These are phyloP conservation scores for Rhizopus sp. DNA, from an alignment of 371 early-diverging fungal species.

Conservation along the genomic window DNA sequence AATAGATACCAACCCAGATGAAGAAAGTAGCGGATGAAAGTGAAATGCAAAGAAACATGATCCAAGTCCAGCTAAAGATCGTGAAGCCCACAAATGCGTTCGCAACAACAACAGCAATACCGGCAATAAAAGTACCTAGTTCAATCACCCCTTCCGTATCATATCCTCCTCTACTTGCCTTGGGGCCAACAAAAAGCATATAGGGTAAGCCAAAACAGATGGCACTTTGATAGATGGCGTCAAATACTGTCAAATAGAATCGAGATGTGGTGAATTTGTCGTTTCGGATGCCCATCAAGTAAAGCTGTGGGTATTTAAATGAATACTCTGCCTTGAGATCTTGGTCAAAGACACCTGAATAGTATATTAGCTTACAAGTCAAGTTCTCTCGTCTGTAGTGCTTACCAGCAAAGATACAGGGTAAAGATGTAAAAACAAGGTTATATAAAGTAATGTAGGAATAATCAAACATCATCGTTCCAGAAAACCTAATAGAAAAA, in stretches of 20 bases:
- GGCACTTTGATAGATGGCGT: slow-evolving; percentile 90
- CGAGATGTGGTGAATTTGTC: slow-evolving; percentile 78
- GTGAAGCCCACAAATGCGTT: slow-evolving; percentile 85
- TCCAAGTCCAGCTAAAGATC: slow-evolving; percentile 82
- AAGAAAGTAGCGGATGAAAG: slow-evolving; percentile 57
- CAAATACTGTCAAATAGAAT: slow-evolving; percentile 83
- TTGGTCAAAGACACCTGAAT: slow-evolving; percentile 81
- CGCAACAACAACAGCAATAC: slow-evolving; percentile 74
- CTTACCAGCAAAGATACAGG: slow-evolving; percentile 63
- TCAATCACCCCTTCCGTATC: slow-evolving; percentile 69
- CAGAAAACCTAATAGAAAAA: slow-evolving; percentile 36
- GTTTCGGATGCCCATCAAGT: slow-evolving; percentile 85
- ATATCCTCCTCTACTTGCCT: slow-evolving; percentile 55
- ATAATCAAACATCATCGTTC: slow-evolving; percentile 80
- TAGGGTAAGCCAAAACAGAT: slow-evolving; percentile 79
- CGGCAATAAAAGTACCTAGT: slow-evolving; percentile 81
- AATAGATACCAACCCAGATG: slow-evolving; percentile 59
- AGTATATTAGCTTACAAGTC: slow-evolving; percentile 30
- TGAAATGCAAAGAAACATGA: slow-evolving; percentile 61
- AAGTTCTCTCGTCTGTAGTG: neutral
- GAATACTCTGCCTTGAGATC: slow-evolving; percentile 81
- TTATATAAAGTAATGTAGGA: slow-evolving; percentile 79
- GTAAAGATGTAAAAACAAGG: slow-evolving; percentile 74
- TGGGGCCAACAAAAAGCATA: slow-evolving; percentile 52
- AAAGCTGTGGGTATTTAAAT: slow-evolving; percentile 83